Percentiles rank a stretch among this genome's conserved stretches.
Evolutionary conservation across 2,329 filamentous ascomycete species (phyloP).

Genomic region (Hypoxylon sp.): DNA sequence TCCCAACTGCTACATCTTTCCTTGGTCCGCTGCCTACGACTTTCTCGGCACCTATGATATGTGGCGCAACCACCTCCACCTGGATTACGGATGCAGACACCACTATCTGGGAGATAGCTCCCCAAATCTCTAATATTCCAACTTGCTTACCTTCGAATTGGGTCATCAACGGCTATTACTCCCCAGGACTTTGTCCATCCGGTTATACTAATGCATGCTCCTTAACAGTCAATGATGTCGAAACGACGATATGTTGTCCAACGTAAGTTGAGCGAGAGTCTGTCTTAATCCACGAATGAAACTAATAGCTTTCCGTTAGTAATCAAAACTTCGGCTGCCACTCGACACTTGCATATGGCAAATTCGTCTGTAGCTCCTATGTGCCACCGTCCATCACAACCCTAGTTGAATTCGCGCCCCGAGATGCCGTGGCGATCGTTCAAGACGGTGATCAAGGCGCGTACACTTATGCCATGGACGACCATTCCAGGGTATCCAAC

Average conservation of each 20-base stretch:
- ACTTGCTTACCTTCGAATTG: slow-evolving; percentile 24
- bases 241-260: slow-evolving; percentile 30
- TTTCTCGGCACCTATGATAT: slow-evolving; percentile 21
- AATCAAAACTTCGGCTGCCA: slow-evolving; percentile 20
- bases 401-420: background rate
- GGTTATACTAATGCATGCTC: slow-evolving; percentile 23
- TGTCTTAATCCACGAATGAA: background rate
- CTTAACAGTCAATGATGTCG: background rate
- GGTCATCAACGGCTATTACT: slow-evolving; percentile 29
- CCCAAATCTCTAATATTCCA: slow-evolving; percentile 3
- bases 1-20: background rate
- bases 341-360: slow-evolving; percentile 1
- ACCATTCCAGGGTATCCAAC: background rate
- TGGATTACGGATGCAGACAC: background rate
- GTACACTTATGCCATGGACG: background rate
- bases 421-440: background rate
- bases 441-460: background rate
- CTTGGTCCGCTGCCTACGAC: slow-evolving; percentile 34
- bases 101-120: slow-evolving; percentile 20
- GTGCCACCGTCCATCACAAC: background rate
- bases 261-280: slow-evolving; percentile 18
- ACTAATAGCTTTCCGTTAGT: slow-evolving; percentile 7
- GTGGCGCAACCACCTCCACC: slow-evolving; percentile 5
- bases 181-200: slow-evolving; percentile 26
- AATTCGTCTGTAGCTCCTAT: slow-evolving; percentile 17